Evolutionary conservation across 2,329 filamentous ascomycete genomes (phyloP).

Genomic region (Xylaria sp.): DNA sequence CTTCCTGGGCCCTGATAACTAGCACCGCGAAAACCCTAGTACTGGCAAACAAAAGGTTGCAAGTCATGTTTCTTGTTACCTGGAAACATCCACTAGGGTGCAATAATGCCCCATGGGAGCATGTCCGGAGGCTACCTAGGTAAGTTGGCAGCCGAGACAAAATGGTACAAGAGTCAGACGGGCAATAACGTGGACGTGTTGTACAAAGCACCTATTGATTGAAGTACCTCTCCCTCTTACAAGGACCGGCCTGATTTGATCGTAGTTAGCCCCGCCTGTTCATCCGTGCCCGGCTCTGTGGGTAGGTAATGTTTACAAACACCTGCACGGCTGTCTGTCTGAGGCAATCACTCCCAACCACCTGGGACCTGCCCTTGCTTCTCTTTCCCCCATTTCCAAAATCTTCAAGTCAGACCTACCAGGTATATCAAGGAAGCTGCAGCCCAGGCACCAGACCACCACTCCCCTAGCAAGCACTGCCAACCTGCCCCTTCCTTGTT

Average conservation of each 20-base stretch:
- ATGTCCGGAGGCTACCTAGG: neutral
- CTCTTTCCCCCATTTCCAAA: neutral
- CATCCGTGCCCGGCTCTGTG: neutral
- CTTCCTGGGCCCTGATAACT: neutral
- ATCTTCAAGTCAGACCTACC: neutral
- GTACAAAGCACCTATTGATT: constrained; percentile 14
- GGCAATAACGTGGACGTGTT: constrained; percentile 3
- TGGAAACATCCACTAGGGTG: neutral
- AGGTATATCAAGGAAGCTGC: neutral
- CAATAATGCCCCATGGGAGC: neutral
- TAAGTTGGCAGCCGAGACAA: constrained; percentile 5
- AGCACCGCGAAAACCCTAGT: neutral
- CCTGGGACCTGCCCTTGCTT: neutral
- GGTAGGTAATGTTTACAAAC: constrained; percentile 13
- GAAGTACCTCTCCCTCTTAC: neutral
- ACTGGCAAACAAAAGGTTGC: neutral
- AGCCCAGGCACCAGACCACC: neutral
- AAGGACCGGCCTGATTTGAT: constrained; percentile 8
- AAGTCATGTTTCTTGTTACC: neutral
- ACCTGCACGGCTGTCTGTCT: neutral
- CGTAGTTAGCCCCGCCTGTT: constrained; percentile 20
- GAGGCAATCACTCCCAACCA: neutral
- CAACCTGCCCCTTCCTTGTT: constrained; percentile 6
- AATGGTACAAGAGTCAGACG: neutral
- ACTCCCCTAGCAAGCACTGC: neutral